Conservation (phyloP, 495 filamentous ascomycete genomes). For the Aspergillus funiculosus region DNA sequence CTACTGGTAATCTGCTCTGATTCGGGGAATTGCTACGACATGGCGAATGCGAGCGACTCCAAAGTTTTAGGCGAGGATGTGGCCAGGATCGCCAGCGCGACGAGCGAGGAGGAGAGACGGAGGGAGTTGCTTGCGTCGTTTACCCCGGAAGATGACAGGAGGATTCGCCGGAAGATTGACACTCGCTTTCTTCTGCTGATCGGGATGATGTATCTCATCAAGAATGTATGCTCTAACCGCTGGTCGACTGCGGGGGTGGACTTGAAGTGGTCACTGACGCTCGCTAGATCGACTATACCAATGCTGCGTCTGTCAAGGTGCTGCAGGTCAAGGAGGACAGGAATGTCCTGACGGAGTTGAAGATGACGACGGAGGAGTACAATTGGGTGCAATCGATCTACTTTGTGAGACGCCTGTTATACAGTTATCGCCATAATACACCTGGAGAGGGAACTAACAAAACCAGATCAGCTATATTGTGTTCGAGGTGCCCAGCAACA, state of each 20-base stretch:
- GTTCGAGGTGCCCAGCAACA: slow-evolving; percentile 30
- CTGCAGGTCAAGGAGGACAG: slow-evolving; percentile 28
- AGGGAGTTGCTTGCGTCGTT: slow-evolving; percentile 17
- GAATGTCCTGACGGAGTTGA: slow-evolving; percentile 27
- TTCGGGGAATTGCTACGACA: not conserved
- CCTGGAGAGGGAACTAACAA: not conserved
- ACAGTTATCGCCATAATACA: too few species aligned
- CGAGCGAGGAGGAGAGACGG: slow-evolving; percentile 3
- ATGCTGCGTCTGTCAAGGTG: slow-evolving; percentile 33
- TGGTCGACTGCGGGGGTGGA: too few species aligned
- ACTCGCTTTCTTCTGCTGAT: slow-evolving; percentile 26
- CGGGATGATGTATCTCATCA: slow-evolving; percentile 31
- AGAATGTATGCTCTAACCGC: slow-evolving; percentile 19
- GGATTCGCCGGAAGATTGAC: slow-evolving; percentile 29
- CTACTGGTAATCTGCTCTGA: not conserved
- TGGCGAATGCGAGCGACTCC: not conserved
- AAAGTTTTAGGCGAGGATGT: not conserved
- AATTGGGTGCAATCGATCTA: slow-evolving; percentile 34
- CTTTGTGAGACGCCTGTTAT: slow-evolving; percentile 13
- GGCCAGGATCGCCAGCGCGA: not conserved
- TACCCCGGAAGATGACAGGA: slow-evolving; percentile 27
- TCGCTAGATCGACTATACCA: slow-evolving; percentile 29
- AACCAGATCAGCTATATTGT: slow-evolving; percentile 29
- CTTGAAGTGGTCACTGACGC: too few species aligned
- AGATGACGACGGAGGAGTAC: slow-evolving; percentile 31